Base-by-base conservation (phyloP, 2,329 filamentous ascomycete genomes). In the Eutypella sp. region DNA sequence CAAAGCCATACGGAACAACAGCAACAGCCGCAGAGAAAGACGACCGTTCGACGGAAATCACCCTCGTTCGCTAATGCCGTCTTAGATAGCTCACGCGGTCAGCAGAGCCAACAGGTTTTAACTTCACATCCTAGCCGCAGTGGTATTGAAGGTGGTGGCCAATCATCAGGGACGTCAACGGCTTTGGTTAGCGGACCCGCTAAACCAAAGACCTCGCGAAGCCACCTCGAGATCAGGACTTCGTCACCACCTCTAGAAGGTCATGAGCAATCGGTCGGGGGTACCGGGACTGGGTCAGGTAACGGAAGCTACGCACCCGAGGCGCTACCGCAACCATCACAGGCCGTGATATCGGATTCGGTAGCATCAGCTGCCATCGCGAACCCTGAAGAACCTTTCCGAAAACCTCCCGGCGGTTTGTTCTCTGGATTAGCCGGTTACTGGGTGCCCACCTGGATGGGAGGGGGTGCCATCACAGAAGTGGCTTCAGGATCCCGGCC, bases 101-200 rank as follows among this genome's bases (percentile, higher is more conserved):
- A 61, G n/a, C n/a, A n/a, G n/a, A n/a, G n/a, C n/a, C n/a, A n/a
- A n/a, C n/a, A n/a, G n/a, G n/a, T n/a, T n/a, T n/a, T n/a, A n/a
- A n/a, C n/a, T n/a, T n/a, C n/a, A n/a, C n/a, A n/a, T n/a, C n/a
- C n/a, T n/a, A n/a, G n/a, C n/a, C n/a, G n/a, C n/a, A n/a, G n/a
- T n/a, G n/a, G n/a, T n/a, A n/a, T n/a, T n/a, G 61, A 66, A 38
- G 42, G 51, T 2, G 42, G 57, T 9, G n/a, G n/a, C n/a, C n/a
- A n/a, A n/a, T 59, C 63, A 6, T 67, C 65, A 2, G 61, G 65
- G 15, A 56, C 54, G 3, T 67, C 69, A 5, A 63, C 66, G 2
- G 68, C 68, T 16, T 66, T 84, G 10, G 63, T 81, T 6, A 73
- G 80, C 53, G 72, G 77, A 43, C 79, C 75, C 4, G 77, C 79